Percentiles rank a stretch among this genome's conserved stretches.
Evolutionary conservation across 768 basidiomycete genomes (phyloP).

Genomic region (Boletus huronensis): DNA sequence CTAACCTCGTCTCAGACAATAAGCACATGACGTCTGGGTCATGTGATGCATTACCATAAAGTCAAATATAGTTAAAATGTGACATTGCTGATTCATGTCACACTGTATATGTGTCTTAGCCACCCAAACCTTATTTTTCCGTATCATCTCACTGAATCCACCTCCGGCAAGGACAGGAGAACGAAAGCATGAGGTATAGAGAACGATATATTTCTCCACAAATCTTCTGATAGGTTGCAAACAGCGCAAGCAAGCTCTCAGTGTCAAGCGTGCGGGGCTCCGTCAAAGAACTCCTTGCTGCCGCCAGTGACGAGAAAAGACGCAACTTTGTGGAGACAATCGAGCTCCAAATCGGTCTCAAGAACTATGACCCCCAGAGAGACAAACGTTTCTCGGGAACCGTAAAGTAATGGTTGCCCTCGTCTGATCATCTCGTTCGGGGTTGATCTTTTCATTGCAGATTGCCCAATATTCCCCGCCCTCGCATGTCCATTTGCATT

Average conservation of each 20-base stretch:
- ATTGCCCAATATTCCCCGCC: conserved; percentile 95
- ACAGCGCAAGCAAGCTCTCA: conserved; percentile 76
- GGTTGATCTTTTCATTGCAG: conserved; percentile 37
- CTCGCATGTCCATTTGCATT: conserved; percentile 99
- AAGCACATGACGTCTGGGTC: conserved; percentile 19
- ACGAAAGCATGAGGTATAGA: conserved; percentile 32
- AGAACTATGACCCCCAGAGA: conserved; percentile 99
- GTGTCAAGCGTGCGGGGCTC: conserved; percentile 99
- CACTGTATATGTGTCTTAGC: conserved; percentile 33
- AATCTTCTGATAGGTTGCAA: neutral
- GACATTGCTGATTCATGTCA: conserved; percentile 29
- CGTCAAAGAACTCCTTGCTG: conserved; percentile 84
- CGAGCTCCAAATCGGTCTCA: conserved; percentile 94
- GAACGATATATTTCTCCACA: neutral
- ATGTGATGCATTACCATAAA: conserved; percentile 1
- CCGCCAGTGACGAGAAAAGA: conserved; percentile 83
- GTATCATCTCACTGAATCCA: conserved; percentile 24
- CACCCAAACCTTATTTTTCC: conserved; percentile 31
- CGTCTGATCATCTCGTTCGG: neutral
- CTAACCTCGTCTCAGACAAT: conserved; percentile 12
- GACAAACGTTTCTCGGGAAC: conserved; percentile 99
- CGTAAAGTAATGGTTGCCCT: conserved; percentile 65
- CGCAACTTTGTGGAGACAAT: conserved; percentile 96
- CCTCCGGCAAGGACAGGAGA: conserved; percentile 15
- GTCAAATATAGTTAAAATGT: neutral